Percentiles rank a stretch among this genome's conserved stretches.
These are phyloP conservation scores for Scleroderma bovista DNA, from an alignment of 768 basidiomycete genomes.

Conservation along the genomic window DNA sequence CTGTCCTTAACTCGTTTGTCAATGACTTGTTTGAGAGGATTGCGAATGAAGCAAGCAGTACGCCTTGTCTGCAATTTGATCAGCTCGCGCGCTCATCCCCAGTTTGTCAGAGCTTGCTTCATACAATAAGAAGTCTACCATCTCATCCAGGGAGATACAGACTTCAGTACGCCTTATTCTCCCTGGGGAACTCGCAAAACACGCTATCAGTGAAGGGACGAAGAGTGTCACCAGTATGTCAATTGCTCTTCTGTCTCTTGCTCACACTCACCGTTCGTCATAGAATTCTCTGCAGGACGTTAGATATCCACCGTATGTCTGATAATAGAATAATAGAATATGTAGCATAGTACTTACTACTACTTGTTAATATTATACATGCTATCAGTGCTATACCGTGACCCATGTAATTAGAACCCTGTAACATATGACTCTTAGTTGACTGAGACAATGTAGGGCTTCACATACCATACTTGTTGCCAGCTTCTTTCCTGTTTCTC, in stretches of 20 bases:
- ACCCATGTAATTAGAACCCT: conserved; percentile 21
- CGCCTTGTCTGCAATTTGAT: conserved; percentile 9
- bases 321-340: not conserved
- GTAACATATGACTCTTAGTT: not conserved
- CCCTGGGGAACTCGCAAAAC: conserved; percentile 68
- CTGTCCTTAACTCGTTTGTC: conserved; percentile 55
- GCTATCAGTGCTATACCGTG: not conserved
- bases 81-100: not conserved
- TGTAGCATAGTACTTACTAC: conserved; percentile 20
- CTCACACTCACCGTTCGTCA: conserved; percentile 6
- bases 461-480: conserved; percentile 83
- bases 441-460: not conserved
- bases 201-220: conserved; percentile 72
- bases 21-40: conserved; percentile 60
- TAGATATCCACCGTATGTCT: not conserved
- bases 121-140: conserved; percentile 70
- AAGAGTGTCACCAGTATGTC: conserved; percentile 49
- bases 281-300: conserved; percentile 25
- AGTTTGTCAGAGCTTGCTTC: conserved; percentile 46
- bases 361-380: conserved; percentile 16
- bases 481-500: conserved; percentile 82
- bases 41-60: conserved; percentile 47
- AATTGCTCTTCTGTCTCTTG: not conserved
- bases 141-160: conserved; percentile 70
- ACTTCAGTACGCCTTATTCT: conserved; percentile 65